phyloP scores from a whole-genome alignment of 1,284 basidiomycete genomes.

The Entoloma clypeatum region DNA sequence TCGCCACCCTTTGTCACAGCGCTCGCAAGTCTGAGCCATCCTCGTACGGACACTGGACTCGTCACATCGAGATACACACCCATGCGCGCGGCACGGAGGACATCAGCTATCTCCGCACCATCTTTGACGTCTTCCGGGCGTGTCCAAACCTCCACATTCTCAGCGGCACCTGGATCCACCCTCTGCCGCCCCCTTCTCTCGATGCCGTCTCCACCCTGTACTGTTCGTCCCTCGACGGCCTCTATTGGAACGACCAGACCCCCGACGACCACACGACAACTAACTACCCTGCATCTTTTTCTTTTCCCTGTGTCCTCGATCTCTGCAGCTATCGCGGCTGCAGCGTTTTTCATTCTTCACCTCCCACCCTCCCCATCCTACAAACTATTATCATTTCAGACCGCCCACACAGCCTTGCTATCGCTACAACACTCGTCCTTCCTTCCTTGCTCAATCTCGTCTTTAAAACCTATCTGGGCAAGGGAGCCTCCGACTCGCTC shows the following conservation, averaged over 20 bases:
- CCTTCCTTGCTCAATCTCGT: constrained; percentile 37
- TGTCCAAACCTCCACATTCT: constrained; percentile 40
- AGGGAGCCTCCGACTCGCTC: constrained; percentile 18
- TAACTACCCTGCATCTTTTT: constrained; percentile 36
- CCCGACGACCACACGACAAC: constrained; percentile 20
- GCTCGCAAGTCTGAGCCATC: constrained; percentile 6
- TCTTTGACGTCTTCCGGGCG: constrained; percentile 38
- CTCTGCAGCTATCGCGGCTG: constrained; percentile 33
- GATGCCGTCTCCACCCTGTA: constrained; percentile 33
- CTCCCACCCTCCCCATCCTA: constrained; percentile 32
- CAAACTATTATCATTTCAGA: constrained; percentile 38
- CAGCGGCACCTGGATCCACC: constrained; percentile 35
- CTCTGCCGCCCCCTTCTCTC: constrained; percentile 35
- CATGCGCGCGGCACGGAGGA: constrained; percentile 35
- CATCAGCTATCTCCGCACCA: constrained; percentile 33
- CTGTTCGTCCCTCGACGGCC: constrained; percentile 33
- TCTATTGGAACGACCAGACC: constrained; percentile 37
- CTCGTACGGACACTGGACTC: constrained; percentile 37
- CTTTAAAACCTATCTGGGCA: constrained; percentile 26
- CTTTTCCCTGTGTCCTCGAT: constrained; percentile 36
- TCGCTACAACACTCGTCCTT: constrained; percentile 32
- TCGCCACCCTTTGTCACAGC: constrained; percentile 31
- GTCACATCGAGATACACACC: constrained; percentile 41
- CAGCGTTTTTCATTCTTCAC: constrained; percentile 1
- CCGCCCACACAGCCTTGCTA: constrained; percentile 27